Percentiles rank a stretch among this genome's conserved stretches.
These are phyloP conservation scores for Aegilops sharonensis DNA, from an alignment of 176 grass and related monocot genomes.

Conservation along the genomic window DNA sequence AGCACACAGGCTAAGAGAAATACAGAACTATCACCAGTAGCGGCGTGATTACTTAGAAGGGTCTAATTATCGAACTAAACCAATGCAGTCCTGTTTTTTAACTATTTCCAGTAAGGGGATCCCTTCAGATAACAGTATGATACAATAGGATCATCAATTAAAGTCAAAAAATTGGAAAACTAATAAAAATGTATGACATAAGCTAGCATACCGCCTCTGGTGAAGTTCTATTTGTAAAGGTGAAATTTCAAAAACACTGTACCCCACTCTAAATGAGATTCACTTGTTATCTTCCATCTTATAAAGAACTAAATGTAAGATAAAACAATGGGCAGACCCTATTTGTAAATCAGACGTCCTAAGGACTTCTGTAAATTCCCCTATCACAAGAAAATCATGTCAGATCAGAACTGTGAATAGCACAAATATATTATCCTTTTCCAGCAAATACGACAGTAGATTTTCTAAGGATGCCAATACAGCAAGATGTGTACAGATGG, in stretches of 20 bases:
- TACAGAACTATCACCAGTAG: background rate
- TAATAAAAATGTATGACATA: background rate
- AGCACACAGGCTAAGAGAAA: background rate
- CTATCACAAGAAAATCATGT: background rate
- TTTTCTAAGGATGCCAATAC: background rate
- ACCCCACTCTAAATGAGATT: background rate
- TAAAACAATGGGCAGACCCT: background rate
- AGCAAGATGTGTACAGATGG: constrained; percentile 13
- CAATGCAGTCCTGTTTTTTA: background rate
- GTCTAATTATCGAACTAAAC: background rate
- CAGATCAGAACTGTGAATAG: background rate
- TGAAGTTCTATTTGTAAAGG: background rate
- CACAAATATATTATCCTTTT: background rate
- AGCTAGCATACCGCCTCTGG: background rate
- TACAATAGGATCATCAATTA: background rate
- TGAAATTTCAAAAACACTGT: background rate
- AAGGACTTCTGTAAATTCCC: background rate
- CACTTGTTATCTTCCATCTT: background rate
- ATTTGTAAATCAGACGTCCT: background rate
- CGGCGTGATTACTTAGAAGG: background rate
- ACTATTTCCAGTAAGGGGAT: background rate
- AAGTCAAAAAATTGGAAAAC: background rate
- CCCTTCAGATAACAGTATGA: background rate
- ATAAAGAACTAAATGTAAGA: background rate
- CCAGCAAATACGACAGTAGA: background rate